Evolutionary conservation across 345 rosid species (phyloP).

Genomic region (Microcos paniculata): DNA sequence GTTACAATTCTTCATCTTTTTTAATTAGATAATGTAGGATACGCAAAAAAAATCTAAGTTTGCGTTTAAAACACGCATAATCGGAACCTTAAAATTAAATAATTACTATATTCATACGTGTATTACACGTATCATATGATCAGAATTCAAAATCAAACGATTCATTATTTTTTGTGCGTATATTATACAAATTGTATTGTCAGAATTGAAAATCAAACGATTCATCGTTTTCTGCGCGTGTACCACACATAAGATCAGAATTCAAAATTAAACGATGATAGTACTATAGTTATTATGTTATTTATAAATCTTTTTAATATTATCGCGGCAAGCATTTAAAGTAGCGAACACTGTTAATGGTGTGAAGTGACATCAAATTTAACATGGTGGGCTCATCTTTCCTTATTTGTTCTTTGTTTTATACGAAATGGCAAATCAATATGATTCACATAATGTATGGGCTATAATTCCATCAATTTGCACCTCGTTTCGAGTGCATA

Average conservation of each 20-base stretch:
- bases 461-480: not conserved
- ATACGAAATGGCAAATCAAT: not conserved
- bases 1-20: no score
- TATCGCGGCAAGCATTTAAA: no score
- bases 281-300: no score
- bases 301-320: no score
- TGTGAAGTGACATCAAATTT: not conserved
- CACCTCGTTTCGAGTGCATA: not conserved
- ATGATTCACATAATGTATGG: not conserved
- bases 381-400: not conserved
- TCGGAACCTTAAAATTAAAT: no score
- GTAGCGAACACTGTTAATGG: not conserved
- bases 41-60: no score
- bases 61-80: no score
- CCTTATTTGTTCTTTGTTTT: not conserved
- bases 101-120: no score
- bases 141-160: not conserved
- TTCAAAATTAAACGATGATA: not conserved
- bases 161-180: not conserved
- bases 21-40: no score
- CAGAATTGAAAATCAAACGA: no score
- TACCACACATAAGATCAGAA: not conserved
- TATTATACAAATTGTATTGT: no score
- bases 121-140: not conserved
- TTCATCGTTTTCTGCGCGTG: not conserved